Base-by-base conservation (phyloP, 257 asterid genomes). In the Nicotiana knightiana region DNA sequence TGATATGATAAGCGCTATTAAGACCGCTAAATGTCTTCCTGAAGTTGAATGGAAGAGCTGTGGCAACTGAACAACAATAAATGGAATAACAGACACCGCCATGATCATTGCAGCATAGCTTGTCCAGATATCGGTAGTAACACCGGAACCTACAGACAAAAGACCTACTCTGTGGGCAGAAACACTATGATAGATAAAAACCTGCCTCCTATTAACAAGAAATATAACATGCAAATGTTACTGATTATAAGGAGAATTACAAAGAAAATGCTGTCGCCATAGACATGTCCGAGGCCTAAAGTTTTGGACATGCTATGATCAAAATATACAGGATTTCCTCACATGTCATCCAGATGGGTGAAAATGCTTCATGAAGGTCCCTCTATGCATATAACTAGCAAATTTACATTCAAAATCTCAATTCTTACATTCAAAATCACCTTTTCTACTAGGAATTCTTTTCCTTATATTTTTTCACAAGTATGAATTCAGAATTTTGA, bases 41-140 rank as follows among this genome's bases (percentile, higher is more conserved):
- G 96, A 93, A 12, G 85, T 82, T 21, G 91, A 85, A 82, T 89
- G 86, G 63, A 94, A 66, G n/a, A 93, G 53, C 64, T 90, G 94
- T 58, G 98, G 97, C 9, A 94, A 81, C 82, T 94, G 98, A 80
- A 96, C 97, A 4, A 96, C 84, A 33, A 96, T 2, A 82, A 92
- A 96, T 9, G 99, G 98, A 61, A 93, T 48, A 73, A 96, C 93
- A 51, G 98, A 94, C 82, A 91, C 62, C 61, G 93, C 97, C 99
- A 96, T 96, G 83, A 96, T 92, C 39, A 87, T 90, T 77, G 92
- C 97, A 8, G 97, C 94, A 82, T 94, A 91, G 89, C 93, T 88
- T 39, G 99, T 96, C 97, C 95, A 92, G 81, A 88, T 81, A 88
- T 96, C 99, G 58, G 97, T 91, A 82, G 85, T 85, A 77, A 94